Evolutionary conservation across 495 filamentous ascomycete genomes (phyloP).

Genomic region (Aeminium ludgeri): DNA sequence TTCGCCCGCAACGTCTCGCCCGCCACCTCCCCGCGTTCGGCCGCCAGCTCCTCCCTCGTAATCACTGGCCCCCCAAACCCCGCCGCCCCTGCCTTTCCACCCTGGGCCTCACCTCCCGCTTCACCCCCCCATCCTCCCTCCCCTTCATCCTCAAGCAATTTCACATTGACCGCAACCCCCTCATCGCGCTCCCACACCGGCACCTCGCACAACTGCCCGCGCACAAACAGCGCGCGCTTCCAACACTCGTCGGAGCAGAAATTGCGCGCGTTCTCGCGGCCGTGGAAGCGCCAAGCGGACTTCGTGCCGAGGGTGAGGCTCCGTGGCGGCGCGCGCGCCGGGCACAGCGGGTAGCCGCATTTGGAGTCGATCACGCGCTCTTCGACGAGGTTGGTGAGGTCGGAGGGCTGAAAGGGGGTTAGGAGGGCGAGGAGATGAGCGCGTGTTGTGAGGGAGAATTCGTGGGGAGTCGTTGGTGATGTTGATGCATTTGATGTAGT

Average conservation of each 20-base stretch:
- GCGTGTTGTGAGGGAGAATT: too few species aligned
- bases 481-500: too few species aligned
- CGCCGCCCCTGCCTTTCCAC: conserved; percentile 25
- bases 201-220: conserved; percentile 64
- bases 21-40: conserved; percentile 36
- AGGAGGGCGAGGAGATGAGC: conserved; percentile 28
- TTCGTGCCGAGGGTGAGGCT: conserved; percentile 48
- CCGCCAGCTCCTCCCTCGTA: conserved; percentile 25
- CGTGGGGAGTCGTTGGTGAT: too few species aligned
- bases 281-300: conserved; percentile 50
- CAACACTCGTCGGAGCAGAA: conserved; percentile 61
- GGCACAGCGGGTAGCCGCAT: conserved; percentile 76
- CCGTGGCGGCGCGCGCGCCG: conserved; percentile 30
- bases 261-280: not conserved
- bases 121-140: conserved; percentile 28
- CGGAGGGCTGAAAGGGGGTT: conserved; percentile 56
- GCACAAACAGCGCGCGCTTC: conserved; percentile 60
- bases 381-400: conserved; percentile 72
- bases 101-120: conserved; percentile 23
- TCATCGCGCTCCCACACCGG: conserved; percentile 58
- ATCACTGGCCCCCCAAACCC: not conserved
- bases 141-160: conserved; percentile 20
- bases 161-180: conserved; percentile 4
- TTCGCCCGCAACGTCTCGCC: conserved; percentile 14
- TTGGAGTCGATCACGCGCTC: conserved; percentile 65